These are phyloP conservation scores for Monosporascus sp. DNA, from an alignment of 2,329 filamentous ascomycete species.

Conservation along the genomic window DNA sequence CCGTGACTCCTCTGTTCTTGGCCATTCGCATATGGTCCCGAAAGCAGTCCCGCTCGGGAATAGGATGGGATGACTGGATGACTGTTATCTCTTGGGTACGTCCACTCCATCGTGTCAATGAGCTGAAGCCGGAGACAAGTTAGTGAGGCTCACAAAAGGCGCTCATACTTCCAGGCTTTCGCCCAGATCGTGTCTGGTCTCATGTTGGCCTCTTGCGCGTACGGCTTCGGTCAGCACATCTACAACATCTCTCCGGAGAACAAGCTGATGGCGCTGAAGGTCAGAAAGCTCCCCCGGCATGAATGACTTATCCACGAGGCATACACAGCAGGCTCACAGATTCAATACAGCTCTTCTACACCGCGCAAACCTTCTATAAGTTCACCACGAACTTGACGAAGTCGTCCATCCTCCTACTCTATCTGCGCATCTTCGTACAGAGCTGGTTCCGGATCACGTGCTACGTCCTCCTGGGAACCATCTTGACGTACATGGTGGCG, in stretches of 20 bases:
- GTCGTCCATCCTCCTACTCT: constrained; percentile 46
- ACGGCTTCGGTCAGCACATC: constrained; percentile 38
- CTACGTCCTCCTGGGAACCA: constrained; percentile 34
- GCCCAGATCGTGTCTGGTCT: constrained; percentile 30
- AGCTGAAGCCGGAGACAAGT: neutral
- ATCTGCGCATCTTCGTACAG: constrained; percentile 47
- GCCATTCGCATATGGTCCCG: constrained; percentile 34
- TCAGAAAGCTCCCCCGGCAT: constrained; percentile 1
- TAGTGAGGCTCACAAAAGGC: constrained; percentile 2
- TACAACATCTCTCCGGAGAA: constrained; percentile 27
- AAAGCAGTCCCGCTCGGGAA: constrained; percentile 27
- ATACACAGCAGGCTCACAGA: too few species aligned
- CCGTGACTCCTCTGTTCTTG: constrained; percentile 35
- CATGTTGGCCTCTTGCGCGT: constrained; percentile 34
- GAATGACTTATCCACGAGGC: neutral
- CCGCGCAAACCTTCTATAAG: constrained; percentile 49
- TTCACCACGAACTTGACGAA: constrained; percentile 49
- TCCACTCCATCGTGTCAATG: neutral
- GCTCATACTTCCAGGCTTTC: constrained; percentile 22
- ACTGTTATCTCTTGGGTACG: constrained; percentile 26
- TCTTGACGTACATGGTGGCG: constrained; percentile 40
- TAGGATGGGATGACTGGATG: constrained; percentile 38
- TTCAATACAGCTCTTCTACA: constrained; percentile 38
- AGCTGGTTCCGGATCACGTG: constrained; percentile 39
- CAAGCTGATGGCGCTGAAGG: constrained; percentile 31